phyloP scores from a whole-genome alignment of 352 stramenopile genomes.

The Pythium guiyangense region DNA sequence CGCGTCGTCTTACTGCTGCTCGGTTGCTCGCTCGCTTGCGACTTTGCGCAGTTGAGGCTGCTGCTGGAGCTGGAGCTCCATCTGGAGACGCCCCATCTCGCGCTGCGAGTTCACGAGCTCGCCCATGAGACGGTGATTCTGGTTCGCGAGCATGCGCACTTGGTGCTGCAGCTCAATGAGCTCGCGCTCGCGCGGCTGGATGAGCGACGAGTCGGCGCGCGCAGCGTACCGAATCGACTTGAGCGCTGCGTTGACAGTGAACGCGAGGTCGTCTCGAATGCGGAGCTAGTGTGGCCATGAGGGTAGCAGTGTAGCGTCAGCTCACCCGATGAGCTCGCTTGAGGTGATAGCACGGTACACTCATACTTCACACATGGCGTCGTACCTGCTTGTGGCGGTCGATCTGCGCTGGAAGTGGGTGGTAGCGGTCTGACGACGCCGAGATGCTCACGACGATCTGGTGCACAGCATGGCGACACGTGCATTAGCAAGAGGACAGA shows the following conservation, averaged over 20 bases:
- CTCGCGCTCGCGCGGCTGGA: conserved; percentile 28
- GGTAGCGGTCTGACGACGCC: conserved; percentile 43
- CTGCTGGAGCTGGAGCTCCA: conserved; percentile 46
- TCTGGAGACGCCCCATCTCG: conserved; percentile 50
- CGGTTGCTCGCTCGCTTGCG: conserved; percentile 14
- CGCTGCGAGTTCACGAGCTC: conserved; percentile 47
- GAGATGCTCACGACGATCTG: conserved; percentile 55
- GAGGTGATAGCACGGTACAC: background rate
- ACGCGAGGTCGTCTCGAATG: conserved; percentile 67
- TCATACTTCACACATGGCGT: background rate
- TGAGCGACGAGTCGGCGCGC: conserved; percentile 17
- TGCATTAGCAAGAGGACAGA: too few relatives aligned
- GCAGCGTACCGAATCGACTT: conserved; percentile 59
- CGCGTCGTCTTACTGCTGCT: background rate
- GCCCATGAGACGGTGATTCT: conserved; percentile 54
- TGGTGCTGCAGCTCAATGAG: conserved; percentile 51
- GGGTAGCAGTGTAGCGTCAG: background rate
- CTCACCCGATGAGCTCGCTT: background rate
- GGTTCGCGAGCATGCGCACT: conserved; percentile 50
- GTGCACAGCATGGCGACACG: background rate
- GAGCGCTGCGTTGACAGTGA: conserved; percentile 74
- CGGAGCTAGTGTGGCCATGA: conserved; percentile 29
- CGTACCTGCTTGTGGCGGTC: conserved; percentile 66
- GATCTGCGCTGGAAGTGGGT: conserved; percentile 50
- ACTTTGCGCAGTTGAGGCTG: conserved; percentile 37